These are phyloP conservation scores for Penicillium sp. DNA, from an alignment of 2,329 filamentous ascomycete genomes.

Conservation along the genomic window DNA sequence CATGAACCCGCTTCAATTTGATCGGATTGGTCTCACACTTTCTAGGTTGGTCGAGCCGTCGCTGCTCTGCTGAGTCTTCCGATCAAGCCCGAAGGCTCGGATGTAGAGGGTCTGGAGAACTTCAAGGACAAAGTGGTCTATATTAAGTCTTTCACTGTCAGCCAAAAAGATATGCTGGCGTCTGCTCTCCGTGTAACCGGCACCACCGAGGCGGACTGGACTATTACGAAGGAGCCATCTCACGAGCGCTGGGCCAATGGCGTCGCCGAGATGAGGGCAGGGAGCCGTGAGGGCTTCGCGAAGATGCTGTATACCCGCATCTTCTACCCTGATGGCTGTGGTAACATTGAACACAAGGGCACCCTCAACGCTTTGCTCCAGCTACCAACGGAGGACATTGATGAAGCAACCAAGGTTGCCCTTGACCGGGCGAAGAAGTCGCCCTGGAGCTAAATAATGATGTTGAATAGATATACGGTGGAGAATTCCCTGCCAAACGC, in stretches of 20 bases:
- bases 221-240: constrained; percentile 49
- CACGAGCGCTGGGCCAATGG: constrained; percentile 50
- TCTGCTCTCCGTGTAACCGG: constrained; percentile 25
- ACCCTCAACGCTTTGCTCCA: constrained; percentile 52
- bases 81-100: constrained; percentile 4
- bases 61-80: constrained; percentile 47
- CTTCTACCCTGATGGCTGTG: constrained; percentile 49
- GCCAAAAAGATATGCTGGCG: constrained; percentile 27
- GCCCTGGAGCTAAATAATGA: not conserved
- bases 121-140: constrained; percentile 18
- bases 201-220: constrained; percentile 35
- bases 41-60: constrained; percentile 50
- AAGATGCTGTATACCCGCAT: constrained; percentile 54
- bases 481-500: too few relatives aligned
- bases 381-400: constrained; percentile 57
- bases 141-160: constrained; percentile 20
- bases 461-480: not conserved
- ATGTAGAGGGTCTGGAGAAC: constrained; percentile 10
- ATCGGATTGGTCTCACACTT: not conserved
- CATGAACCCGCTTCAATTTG: constrained; percentile 44
- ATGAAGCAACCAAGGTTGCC: constrained; percentile 52
- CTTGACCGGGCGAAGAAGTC: constrained; percentile 31
- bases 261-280: constrained; percentile 43
- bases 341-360: constrained; percentile 39
- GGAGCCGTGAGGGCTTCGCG: constrained; percentile 44